These are phyloP conservation scores for Eleusine indica DNA, from an alignment of 176 grass and related monocot species.

Conservation along the genomic window DNA sequence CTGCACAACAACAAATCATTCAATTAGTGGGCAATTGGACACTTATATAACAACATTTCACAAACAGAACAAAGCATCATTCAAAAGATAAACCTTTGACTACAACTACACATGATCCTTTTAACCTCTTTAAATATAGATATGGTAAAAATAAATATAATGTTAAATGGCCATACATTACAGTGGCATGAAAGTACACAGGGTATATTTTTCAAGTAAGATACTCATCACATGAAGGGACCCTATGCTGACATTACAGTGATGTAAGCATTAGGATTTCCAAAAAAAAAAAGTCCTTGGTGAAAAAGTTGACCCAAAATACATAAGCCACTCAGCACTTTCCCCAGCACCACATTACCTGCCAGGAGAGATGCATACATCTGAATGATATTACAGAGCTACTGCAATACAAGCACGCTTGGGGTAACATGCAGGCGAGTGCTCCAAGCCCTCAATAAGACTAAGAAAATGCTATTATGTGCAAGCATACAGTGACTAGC, in stretches of 20 bases:
- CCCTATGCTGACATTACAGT: background rate
- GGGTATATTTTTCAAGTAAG: background rate
- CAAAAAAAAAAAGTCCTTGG: background rate
- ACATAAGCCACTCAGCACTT: background rate
- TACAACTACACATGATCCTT: slow-evolving; percentile 2
- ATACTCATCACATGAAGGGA: background rate
- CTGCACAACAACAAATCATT: slow-evolving; percentile 54
- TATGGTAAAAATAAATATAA: slow-evolving; percentile 3
- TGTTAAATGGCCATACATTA: background rate
- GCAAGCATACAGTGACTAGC: slow-evolving; percentile 7
- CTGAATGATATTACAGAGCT: slow-evolving; percentile 27
- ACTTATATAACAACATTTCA: slow-evolving; percentile 8
- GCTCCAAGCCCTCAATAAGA: background rate
- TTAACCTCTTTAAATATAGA: slow-evolving; percentile 15
- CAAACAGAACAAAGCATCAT: background rate
- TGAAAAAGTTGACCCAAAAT: slow-evolving; percentile 20
- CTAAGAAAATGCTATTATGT: slow-evolving; percentile 25
- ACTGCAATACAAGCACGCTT: slow-evolving; percentile 17
- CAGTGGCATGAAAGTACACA: background rate
- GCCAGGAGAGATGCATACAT: background rate
- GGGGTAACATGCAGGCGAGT: background rate
- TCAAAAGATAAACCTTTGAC: background rate
- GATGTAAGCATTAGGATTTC: slow-evolving; percentile 3
- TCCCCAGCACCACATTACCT: background rate
- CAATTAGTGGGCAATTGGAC: slow-evolving; percentile 33